These are phyloP conservation scores for Umbelopsis sp. DNA, from an alignment of 192 early-diverging fungal species.

Conservation along the genomic window DNA sequence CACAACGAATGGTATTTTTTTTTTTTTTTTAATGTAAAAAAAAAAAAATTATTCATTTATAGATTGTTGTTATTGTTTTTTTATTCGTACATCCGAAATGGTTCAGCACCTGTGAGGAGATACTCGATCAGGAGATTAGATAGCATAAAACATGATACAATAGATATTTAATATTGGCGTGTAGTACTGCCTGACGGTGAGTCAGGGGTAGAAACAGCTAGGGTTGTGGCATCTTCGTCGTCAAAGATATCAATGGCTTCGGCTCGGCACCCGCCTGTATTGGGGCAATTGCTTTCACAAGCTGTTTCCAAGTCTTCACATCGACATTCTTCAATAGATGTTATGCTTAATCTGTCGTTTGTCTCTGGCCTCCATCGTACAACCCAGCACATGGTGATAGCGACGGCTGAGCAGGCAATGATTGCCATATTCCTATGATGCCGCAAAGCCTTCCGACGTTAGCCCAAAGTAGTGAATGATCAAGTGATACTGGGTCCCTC, in stretches of 20 bases:
- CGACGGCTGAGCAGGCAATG: slow-evolving; percentile 44
- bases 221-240: neutral
- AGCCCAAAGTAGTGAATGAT: no score
- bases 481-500: no score
- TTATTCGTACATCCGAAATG: no score
- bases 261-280: neutral
- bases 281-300: neutral
- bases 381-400: slow-evolving; percentile 44
- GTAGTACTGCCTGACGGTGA: neutral
- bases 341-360: slow-evolving; percentile 21
- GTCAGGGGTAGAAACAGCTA: neutral
- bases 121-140: neutral
- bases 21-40: no score
- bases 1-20: no score
- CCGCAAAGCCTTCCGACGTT: neutral
- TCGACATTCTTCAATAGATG: neutral
- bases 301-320: neutral
- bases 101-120: neutral
- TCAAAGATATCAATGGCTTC: neutral
- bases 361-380: slow-evolving; percentile 40
- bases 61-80: no score
- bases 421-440: slow-evolving; percentile 50
- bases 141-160: neutral
- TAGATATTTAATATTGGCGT: neutral
- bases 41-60: no score